Percentiles rank a stretch among this genome's conserved stretches.
Conservation (phyloP, 257 asterid genomes). For the Rubia yunnanensis region DNA sequence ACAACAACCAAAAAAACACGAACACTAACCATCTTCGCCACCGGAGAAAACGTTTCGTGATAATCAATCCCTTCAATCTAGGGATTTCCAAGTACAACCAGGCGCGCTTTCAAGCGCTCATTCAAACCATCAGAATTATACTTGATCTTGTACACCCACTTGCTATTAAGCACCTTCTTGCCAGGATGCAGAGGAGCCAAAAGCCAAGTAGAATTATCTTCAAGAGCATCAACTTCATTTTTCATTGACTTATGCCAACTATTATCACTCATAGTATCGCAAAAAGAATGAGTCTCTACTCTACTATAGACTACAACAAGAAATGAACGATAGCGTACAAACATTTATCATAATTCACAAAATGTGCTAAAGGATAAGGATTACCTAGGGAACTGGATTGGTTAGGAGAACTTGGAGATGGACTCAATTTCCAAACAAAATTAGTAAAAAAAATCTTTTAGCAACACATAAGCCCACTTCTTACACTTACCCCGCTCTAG, state of each 20-base stretch:
- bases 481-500: too few species aligned
- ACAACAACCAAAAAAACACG: conserved; percentile 1
- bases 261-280: neutral
- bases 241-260: neutral
- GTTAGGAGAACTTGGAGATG: neutral
- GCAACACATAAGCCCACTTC: too few species aligned
- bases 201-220: neutral
- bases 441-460: too few species aligned
- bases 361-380: neutral
- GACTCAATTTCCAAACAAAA: too few species aligned
- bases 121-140: neutral
- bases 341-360: neutral
- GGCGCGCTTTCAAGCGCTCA: conserved; percentile 5
- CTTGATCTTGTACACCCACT: conserved; percentile 1
- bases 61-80: neutral
- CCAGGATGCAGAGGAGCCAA: neutral
- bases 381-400: neutral
- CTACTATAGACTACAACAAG: neutral
- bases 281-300: neutral
- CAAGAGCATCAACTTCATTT: conserved; percentile 4
- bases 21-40: neutral
- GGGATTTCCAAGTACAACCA: neutral
- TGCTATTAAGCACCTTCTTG: neutral
- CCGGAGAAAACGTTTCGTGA: conserved; percentile 5
- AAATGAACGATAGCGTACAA: neutral